Evolutionary conservation across 192 early-diverging fungal genomes (phyloP), one percentile per base, ranked within the genome.

Genomic region (Geranomyces michiganensis): DNA sequence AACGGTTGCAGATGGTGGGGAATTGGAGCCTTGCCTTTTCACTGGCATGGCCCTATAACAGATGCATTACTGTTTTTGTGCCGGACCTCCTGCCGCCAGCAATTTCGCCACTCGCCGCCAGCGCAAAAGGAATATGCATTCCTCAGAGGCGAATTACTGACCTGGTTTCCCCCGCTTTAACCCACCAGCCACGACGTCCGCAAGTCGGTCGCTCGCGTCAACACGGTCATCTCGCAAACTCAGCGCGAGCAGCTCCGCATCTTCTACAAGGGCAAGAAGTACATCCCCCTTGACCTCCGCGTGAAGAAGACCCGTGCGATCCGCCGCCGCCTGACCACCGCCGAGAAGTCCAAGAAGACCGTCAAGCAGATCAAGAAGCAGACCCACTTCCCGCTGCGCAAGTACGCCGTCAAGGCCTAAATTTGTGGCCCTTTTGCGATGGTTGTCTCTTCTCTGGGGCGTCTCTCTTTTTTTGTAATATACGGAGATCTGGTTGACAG

Each of bases 221-320:
- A 94, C 80, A 99, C 97, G 47, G 95, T 96, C 68, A 95, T 97
- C 81, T 90, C 87, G 88, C 93, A 97, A 78, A 92, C 91, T 79
- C 89, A 93, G 77, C 92, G 94, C 73, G 90, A 89, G 31, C 89
- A 93, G 81, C 89, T 94, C 65, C 93, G 93, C 74, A 79, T 88
- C 63, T 91, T 90, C 88, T 98, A 94, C 89, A 89, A 92, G 78
- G 88, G 89, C 78, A 97, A 95, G 90, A 98, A 97, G 90, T 92
- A 93, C 86, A 75, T 88, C 46, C 97, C 97, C 68, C 84, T 95
- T 72, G 97, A 99, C 84, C 92, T 99, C 83, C 93, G 97, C 78
- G 85, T 84, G 80, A 99, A 99, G 92, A 94, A 95, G 90, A 99
- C 96, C 72, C 94, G 97, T 79, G 97, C 97, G 72, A 91, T 98